A percentile compares a stretch with the other conserved stretches of the same genome.
These are phyloP conservation scores for Sisymbrium altissimum DNA, from an alignment of 345 rosid species.

Conservation along the genomic window DNA sequence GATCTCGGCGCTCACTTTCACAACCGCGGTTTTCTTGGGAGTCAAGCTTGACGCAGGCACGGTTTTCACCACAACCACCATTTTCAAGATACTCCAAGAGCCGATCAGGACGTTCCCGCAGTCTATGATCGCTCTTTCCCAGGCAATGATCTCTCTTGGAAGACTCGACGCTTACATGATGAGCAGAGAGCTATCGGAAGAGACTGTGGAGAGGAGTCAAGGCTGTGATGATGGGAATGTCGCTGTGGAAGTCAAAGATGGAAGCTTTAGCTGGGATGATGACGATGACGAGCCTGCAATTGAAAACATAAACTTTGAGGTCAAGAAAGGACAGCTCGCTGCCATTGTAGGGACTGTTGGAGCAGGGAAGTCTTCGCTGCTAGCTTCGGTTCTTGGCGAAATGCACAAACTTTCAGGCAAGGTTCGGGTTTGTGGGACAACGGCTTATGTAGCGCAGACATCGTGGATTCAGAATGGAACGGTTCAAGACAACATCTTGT, in stretches of 20 bases:
- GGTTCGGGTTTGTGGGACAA: conserved; percentile 76
- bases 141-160: conserved; percentile 82
- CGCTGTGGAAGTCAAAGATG: conserved; percentile 69
- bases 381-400: conserved; percentile 87
- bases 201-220: conserved; percentile 56
- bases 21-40: conserved; percentile 60
- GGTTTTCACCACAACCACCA: conserved; percentile 79
- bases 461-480: conserved; percentile 97
- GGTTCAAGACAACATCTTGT: conserved; percentile 80
- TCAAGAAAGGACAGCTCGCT: conserved; percentile 75
- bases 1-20: conserved; percentile 72
- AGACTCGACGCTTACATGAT: conserved; percentile 77
- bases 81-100: conserved; percentile 90
- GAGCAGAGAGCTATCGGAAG: conserved; percentile 62
- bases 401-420: conserved; percentile 86
- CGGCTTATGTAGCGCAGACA: conserved; percentile 92
- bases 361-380: conserved; percentile 85
- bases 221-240: conserved; percentile 52
- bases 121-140: conserved; percentile 91
- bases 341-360: conserved; percentile 95
- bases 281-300: conserved; percentile 70
- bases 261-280: conserved; percentile 83
- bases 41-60: conserved; percentile 79
- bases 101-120: conserved; percentile 90
- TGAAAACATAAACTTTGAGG: conserved; percentile 56